Base-by-base conservation (phyloP, 306 rosid genomes). In the Pyrus betulifolia region DNA sequence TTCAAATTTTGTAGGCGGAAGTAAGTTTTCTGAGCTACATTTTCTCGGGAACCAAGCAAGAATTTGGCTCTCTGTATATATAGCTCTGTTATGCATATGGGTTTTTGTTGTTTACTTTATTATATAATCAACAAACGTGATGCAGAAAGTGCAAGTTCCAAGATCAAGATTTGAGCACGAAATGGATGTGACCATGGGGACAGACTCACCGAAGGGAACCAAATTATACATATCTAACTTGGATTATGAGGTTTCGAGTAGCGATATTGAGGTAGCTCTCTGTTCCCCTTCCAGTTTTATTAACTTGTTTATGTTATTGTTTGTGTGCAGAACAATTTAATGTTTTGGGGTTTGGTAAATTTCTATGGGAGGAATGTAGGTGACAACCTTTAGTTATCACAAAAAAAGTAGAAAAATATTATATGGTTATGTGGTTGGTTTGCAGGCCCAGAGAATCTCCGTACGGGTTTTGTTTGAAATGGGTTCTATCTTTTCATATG, bases 161-260 rank as follows among this genome's bases (percentile, higher is more conserved):
- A 40, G 69, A 25, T 23, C 78, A 25, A 38, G 31, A 71, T 19
- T 72, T 27, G 68, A 69, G 74, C 44, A 35, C 13, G 61, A 58
- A n/a, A 40, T 75, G 67, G 58, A 3, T 11, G 40, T 55, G 69
- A 58, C 65, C 11, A 67, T 28, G 30, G 74, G 11, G 19, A 54
- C 69, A 14, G 11, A 65, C 54, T 28, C 71, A 14, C 75, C 62
- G 77, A 74, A 6, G 19, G 73, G 82, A 25, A 75, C 88, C 62
- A 85, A 85, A 31, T 54, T 85, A 4, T 85, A 82, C 35, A 18
- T 85, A 18, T 85, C 86, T 33, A 85, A 82, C 72, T 74, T 82
- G 62, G 78, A 85, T 33, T 82, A 82, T 67, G 82, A 57, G 5
- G 88, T 85, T 51, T 72, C 88, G 11, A 72, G 79, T 11, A 68